Evolutionary conservation across 371 early-diverging fungal species (phyloP).

Genomic region (Mucor piriformis): DNA sequence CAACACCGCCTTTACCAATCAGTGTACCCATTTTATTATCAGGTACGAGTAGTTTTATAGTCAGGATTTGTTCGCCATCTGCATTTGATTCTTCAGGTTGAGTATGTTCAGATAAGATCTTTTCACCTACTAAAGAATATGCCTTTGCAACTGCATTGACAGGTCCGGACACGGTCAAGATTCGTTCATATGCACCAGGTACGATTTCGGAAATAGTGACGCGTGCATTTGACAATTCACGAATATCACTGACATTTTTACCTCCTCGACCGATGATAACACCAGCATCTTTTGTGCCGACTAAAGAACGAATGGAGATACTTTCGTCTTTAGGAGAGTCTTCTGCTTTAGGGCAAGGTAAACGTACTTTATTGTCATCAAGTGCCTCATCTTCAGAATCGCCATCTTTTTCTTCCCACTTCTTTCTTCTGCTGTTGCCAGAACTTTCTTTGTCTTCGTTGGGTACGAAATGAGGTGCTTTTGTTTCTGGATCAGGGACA

Average conservation of each 20-base stretch:
- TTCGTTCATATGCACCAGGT: conserved; percentile 73
- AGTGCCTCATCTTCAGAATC: conserved; percentile 13
- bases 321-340: conserved; percentile 5
- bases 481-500: conserved; percentile 53
- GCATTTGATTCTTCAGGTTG: conserved; percentile 26
- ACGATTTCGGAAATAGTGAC: conserved; percentile 81
- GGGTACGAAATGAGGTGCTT: conserved; percentile 52
- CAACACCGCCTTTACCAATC: conserved; percentile 88
- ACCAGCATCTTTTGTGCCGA: conserved; percentile 83
- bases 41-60: conserved; percentile 75
- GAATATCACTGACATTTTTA: conserved; percentile 79
- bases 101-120: conserved; percentile 60
- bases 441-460: conserved; percentile 15
- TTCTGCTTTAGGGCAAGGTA: not conserved
- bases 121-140: conserved; percentile 71
- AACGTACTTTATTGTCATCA: not conserved
- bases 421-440: conserved; percentile 8
- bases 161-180: conserved; percentile 76
- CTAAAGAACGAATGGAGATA: conserved; percentile 69
- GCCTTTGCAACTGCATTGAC: conserved; percentile 79
- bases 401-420: conserved; percentile 10
- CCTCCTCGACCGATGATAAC: conserved; percentile 86
- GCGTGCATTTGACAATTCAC: conserved; percentile 74
- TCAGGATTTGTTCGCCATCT: conserved; percentile 37
- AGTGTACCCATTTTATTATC: conserved; percentile 84